These are phyloP conservation scores for Venturia oleaginea DNA, from an alignment of 2,329 filamentous ascomycete genomes.

Conservation along the genomic window DNA sequence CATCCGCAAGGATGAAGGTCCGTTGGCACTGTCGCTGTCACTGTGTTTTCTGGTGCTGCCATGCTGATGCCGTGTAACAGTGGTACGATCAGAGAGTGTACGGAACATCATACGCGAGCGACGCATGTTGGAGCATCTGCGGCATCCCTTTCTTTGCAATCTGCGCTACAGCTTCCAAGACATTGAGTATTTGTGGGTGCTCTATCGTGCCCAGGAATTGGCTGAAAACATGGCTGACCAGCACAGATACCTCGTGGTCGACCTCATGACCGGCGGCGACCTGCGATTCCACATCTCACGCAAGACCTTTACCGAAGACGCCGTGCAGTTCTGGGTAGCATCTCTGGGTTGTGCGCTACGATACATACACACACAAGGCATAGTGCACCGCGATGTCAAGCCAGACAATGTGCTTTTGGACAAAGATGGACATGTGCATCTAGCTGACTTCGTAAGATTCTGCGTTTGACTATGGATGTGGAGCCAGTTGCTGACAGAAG, in stretches of 20 bases:
- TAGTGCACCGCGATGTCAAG: conserved; percentile 35
- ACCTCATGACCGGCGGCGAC: conserved; percentile 96
- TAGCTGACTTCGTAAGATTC: conserved; percentile 83
- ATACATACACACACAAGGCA: conserved; percentile 34
- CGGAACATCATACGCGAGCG: conserved; percentile 96
- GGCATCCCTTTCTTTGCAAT: conserved; percentile 97
- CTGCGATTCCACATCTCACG: conserved; percentile 94
- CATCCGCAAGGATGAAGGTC: conserved; percentile 96
- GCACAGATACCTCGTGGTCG: conserved; percentile 77
- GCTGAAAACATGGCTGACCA: neutral
- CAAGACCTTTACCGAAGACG: conserved; percentile 96
- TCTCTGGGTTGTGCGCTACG: conserved; percentile 84
- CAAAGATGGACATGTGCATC: conserved; percentile 65
- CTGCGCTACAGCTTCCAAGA: conserved; percentile 98
- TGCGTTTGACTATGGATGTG: neutral
- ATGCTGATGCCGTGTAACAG: conserved; percentile 41
- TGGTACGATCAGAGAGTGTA: conserved; percentile 94
- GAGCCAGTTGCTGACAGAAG: conserved; percentile 2
- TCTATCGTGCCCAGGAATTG: neutral
- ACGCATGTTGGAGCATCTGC: conserved; percentile 95
- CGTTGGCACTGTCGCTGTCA: conserved; percentile 23
- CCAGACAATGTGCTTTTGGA: conserved; percentile 34
- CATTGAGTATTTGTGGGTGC: conserved; percentile 86
- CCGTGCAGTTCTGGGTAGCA: conserved; percentile 93
- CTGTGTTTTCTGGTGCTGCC: conserved; percentile 15